A percentile compares a stretch with the other conserved stretches of the same genome.
Conservation (phyloP, 73 alveolate species). For the Paramecium tetraurelia region DNA sequence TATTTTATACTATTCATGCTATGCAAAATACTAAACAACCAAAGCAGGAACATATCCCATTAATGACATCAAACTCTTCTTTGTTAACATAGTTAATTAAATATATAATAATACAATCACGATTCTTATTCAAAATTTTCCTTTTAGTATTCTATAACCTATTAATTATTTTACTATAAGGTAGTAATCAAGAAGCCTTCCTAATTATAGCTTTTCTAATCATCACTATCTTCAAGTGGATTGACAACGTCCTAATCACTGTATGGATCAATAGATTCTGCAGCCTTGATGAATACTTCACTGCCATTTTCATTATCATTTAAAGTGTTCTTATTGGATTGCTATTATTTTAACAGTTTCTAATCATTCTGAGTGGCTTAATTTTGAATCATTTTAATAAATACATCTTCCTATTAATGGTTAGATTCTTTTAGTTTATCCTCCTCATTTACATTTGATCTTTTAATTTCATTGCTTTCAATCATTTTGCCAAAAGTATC, state of each 20-base stretch:
- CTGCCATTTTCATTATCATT: not conserved
- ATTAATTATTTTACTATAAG: not conserved
- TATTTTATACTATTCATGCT: not conserved
- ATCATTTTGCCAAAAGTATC: not conserved
- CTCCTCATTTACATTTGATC: not conserved
- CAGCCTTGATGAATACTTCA: not conserved
- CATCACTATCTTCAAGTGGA: not conserved
- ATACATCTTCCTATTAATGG: not conserved
- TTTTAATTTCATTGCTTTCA: not conserved
- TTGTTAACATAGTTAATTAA: not conserved
- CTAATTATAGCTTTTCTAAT: not conserved
- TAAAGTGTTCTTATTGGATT: not conserved
- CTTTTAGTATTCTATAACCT: not conserved
- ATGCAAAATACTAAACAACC: conserved; percentile 28
- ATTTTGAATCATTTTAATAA: not conserved
- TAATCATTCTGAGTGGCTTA: not conserved
- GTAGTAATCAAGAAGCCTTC: not conserved
- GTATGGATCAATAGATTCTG: not conserved
- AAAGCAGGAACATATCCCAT: conserved; percentile 42
- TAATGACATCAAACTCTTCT: not conserved
- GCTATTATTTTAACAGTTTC: not conserved
- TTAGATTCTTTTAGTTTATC: not conserved
- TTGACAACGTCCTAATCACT: not conserved
- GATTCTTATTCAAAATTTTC: not conserved
- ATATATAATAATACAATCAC: not conserved